Percentiles rank a stretch among this genome's conserved stretches.
phyloP scores from a whole-genome alignment of 176 grass and related monocot genomes.

The Areca catechu region DNA sequence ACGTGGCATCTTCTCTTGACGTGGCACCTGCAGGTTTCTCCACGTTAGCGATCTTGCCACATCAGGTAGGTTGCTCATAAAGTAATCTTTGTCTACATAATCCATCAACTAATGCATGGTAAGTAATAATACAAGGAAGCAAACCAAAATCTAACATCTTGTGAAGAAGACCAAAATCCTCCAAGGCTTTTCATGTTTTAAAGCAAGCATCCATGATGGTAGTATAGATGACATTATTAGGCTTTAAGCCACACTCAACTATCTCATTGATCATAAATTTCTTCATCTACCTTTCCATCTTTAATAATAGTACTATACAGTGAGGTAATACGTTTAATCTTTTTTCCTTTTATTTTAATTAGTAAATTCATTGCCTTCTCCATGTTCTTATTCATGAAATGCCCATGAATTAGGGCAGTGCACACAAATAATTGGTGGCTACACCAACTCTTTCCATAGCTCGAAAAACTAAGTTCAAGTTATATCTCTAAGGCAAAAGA shows the following conservation, averaged over 20 bases:
- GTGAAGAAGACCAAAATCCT: conserved; percentile 56
- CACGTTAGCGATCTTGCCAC: too few relatives aligned
- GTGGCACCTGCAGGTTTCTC: too few relatives aligned
- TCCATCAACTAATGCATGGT: conserved; percentile 74
- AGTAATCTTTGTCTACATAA: conserved; percentile 71
- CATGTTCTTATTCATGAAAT: conserved; percentile 56
- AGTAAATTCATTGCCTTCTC: conserved; percentile 57
- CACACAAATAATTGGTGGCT: conserved; percentile 48
- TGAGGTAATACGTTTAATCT: conserved; percentile 61
- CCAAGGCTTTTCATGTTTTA: conserved; percentile 59
- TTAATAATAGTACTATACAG: conserved; percentile 74
- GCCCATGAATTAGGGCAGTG: conserved; percentile 70
- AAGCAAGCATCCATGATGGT: conserved; percentile 78
- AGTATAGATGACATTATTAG: conserved; percentile 80
- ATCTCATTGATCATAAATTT: conserved; percentile 63
- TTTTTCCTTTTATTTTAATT: conserved; percentile 64
- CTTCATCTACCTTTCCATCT: conserved; percentile 65
- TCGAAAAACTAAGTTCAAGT: too few relatives aligned
- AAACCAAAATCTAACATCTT: conserved; percentile 51
- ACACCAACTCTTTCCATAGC: conserved; percentile 47
- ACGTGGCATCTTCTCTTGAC: too few relatives aligned
- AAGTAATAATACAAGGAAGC: conserved; percentile 59
- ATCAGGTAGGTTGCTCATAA: too few relatives aligned
- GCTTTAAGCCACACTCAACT: conserved; percentile 56
- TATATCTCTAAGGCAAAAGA: too few relatives aligned